A percentile compares a stretch with the other conserved stretches of the same genome.
These are phyloP conservation scores for button mushroom (Agaricus bisporus) DNA, from an alignment of 768 basidiomycete genomes.

Conservation along the genomic window DNA sequence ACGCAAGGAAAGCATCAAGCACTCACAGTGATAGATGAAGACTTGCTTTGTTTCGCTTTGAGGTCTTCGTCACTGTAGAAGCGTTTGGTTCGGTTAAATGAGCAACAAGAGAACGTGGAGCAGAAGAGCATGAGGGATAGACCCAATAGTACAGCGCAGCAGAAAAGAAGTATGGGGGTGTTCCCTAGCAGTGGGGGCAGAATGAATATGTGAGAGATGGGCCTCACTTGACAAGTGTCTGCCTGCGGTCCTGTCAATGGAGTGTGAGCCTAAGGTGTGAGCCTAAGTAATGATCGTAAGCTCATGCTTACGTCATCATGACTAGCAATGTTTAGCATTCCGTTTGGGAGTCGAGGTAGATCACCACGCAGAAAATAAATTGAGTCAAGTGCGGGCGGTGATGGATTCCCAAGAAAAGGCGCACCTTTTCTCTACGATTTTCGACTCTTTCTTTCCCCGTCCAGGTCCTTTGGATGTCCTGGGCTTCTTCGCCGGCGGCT, in stretches of 20 bases:
- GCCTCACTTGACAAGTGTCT: slow-evolving; percentile 5
- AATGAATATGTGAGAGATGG: background rate
- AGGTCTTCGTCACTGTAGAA: slow-evolving; percentile 44
- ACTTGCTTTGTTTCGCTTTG: slow-evolving; percentile 9
- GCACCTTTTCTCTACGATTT: background rate
- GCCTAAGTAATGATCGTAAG: background rate
- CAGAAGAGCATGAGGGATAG: slow-evolving; percentile 51
- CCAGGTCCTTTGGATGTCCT: slow-evolving; percentile 25
- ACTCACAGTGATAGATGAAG: slow-evolving; percentile 9
- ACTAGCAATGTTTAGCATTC: background rate
- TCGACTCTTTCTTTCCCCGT: slow-evolving; percentile 8
- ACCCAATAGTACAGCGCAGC: slow-evolving; percentile 25
- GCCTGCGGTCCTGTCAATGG: slow-evolving; percentile 6
- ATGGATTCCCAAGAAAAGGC: background rate
- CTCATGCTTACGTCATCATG: slow-evolving; percentile 6
- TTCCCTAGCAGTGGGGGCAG: slow-evolving; percentile 5
- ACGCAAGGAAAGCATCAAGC: background rate
- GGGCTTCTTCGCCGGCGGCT: slow-evolving; percentile 31
- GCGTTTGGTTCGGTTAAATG: slow-evolving; percentile 45
- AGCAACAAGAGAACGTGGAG: slow-evolving; percentile 53
- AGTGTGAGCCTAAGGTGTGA: background rate
- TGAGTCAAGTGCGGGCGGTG: background rate
- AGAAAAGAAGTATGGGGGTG: slow-evolving; percentile 7
- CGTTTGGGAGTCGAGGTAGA: background rate
- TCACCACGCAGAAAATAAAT: background rate